Base-by-base conservation (phyloP, 805 yeast species). In the Metschnikowia cerradonensis region DNA sequence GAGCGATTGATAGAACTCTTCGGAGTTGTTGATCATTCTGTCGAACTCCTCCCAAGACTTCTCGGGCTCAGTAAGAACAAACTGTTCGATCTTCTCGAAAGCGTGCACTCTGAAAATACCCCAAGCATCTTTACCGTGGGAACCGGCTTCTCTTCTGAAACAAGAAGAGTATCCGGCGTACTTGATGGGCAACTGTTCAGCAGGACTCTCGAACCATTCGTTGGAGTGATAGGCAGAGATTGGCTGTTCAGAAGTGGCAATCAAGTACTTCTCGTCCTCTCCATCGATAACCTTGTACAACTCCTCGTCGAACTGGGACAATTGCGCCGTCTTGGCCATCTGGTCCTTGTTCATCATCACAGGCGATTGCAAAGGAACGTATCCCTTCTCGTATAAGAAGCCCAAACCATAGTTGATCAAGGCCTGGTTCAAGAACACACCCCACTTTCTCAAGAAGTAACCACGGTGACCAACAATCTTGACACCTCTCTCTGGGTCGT, bases 41-140 rank as follows among this genome's bases (percentile, higher is more conserved):
- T 94, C 97, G 64, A 94, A 94, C 79, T 94, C 98, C 57, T 80
- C 83, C 98, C 98, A 92, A 4, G 98, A 92, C 67, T 91, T 89
- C 70, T 91, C 98, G 51, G 99, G 99, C 78, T 94, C 99, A 56
- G 98, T 86, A 63, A 94, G 70, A 61, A 87, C 85, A 67, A 94
- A 94, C 76, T 94, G 99, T 77, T 94, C 99, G 65, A 94, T 90
- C 77, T 94, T 94, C 77, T 94, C 99, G 67, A 94, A 94, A 55
- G 96, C 96, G 68, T 94, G 99, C 52, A 94, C 98, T 76, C 99
- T 87, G 84, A 94, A 94, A 59, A 94, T 90, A 75, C 99, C 99
- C 99, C 99, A 94, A 45, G 99, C 99, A 67, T 94, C 99, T 72
- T 92, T 92, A 71, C 99, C 99, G 66, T 92, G 98, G 59, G 97